Base-by-base conservation (phyloP, 2,329 filamentous ascomycete genomes). In the Fusarium sp. region DNA sequence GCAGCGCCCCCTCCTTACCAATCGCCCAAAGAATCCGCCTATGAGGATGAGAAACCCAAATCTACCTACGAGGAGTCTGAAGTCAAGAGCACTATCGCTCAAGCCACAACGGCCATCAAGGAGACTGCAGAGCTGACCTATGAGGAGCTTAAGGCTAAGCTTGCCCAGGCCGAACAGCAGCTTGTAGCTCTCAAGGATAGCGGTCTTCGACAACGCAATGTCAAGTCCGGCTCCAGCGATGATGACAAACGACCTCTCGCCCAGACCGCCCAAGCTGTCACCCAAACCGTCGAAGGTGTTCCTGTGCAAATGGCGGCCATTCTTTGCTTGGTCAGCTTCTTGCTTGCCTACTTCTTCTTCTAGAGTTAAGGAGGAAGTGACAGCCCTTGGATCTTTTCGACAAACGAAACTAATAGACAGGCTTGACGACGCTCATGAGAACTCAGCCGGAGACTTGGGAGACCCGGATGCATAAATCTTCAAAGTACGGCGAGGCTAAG, bases 281-380 rank as follows among this genome's bases (percentile, higher is more conserved):
- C 85, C 80, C 87, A 84, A 81, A 91, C 84, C 12, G 79, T 81
- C 75, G 91, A 95, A 77, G 96, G 96, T 28, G 96, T 99, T 8
- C 92, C 96, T 2, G 90, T 99, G 56, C 92, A 96, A 82, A 89
- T 96, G 72, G 94, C 94, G 50, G 96, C 96, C 28, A 86, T 90
- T 28, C 86, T 99, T 48, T 98, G 95, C 81, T 86, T 99, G 78
- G 78, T 97, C 73, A 95, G 94, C 86, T 99, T 99, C 86, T 84
- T 99, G 80, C 89, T 98, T 77, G 96, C 95, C 62, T 99, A 98
- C 85, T 90, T 98, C 83, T 95, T 99, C 87, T 99, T 99, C 84
- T 99, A 91, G 87, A 62, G 30, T 66, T 62, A 68, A 48, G 56
- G 12, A 58, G 44, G 62, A 48, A 55, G 28, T 39, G 38, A 45